Base-by-base conservation (phyloP, 1,139 yeast genomes). In the Yamadazyma spencermartinsiae region DNA sequence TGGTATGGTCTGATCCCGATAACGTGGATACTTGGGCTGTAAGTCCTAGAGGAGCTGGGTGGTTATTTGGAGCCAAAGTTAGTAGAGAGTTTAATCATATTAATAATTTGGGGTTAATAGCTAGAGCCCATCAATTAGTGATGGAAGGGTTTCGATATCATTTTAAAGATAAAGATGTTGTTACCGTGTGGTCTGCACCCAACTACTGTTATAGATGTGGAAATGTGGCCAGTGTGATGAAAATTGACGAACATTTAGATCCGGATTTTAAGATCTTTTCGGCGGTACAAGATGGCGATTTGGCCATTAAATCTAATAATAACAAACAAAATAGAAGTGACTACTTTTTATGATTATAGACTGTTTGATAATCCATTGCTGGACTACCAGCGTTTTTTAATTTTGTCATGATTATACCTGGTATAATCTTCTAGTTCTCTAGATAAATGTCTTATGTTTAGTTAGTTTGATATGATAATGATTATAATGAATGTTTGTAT, bases 21-120 rank as follows among this genome's bases (percentile, higher is more conserved):
- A 95, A 90, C 52, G 96, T 90, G 31, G 96, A 89, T 48, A 87
- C 95, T 15, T 92, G 98, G 98, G 96, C 96, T 12, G 95, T 92
- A n/a, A 84, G 95, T 33, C 97, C 98, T 16, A 77, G 98, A 58
- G 98, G 98, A 44, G 98, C 98, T 0, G 98, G 98, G 13, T 92
- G 97, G 96, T 70, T 90, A 38, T 92, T 92, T 63, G 98, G 98
- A 18, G 79, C 87, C 14, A 84, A 86, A 59, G 97, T 90, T 32
- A 94, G 96, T 16, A 68, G 95, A 45, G 97, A 90, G 63, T 92
- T 92, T 64, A 89, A 89, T 61, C 95, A 90, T 59, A 92, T 87
- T 37, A 92, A 92, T 60, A 88, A 90, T 49, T 72, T 92, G 44
- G 79, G 80, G 48, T 73, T 92, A 47, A 88, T 92, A 45, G 98